Evolutionary conservation across 441 rosid species (phyloP).

Genomic region (Eugenia klotzschiana): DNA sequence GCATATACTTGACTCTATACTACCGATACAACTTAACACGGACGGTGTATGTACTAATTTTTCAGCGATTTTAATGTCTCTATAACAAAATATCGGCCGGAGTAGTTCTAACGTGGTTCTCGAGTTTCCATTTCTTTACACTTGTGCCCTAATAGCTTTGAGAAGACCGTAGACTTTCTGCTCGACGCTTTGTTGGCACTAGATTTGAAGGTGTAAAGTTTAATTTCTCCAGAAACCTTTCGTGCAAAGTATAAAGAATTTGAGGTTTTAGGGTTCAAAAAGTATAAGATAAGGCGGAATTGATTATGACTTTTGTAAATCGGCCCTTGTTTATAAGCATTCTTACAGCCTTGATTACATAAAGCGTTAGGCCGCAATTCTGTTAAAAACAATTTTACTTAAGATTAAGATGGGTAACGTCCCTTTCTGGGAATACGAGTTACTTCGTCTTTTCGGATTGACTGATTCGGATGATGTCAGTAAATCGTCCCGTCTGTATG

Average conservation of each 20-base stretch:
- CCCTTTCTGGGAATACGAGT: background rate
- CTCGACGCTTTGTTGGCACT: background rate
- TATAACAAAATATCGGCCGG: background rate
- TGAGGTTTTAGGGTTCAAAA: background rate
- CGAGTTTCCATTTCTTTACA: background rate
- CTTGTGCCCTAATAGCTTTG: background rate
- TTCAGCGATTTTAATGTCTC: background rate
- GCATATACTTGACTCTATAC: background rate
- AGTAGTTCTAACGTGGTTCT: background rate
- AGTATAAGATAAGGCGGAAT: background rate
- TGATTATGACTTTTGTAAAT: background rate
- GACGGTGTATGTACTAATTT: background rate
- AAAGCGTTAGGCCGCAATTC: background rate
- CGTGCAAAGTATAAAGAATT: background rate
- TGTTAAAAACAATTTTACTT: background rate
- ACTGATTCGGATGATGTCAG: background rate
- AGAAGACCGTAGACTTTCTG: background rate
- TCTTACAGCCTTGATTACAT: background rate
- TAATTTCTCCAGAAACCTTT: background rate
- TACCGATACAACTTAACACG: background rate
- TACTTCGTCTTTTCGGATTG: background rate
- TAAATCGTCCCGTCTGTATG: background rate
- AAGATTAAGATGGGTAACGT: background rate
- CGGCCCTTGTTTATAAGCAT: background rate
- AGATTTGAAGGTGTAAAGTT: background rate